Base-by-base conservation (phyloP, 2,329 filamentous ascomycete species). In the Pestalotiopsis sp. region DNA sequence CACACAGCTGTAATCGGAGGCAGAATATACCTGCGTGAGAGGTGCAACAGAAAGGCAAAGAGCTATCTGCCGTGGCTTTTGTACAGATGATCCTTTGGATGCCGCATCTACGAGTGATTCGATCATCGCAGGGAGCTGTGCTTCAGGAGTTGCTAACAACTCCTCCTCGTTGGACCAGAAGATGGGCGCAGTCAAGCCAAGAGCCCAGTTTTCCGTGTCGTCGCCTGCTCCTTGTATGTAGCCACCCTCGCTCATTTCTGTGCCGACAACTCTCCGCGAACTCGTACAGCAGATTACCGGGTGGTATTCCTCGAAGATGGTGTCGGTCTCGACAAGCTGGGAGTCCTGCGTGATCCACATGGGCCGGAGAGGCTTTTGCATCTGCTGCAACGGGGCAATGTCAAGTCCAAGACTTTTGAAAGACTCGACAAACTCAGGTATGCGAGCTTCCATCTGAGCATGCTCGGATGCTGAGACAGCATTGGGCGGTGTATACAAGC, bases 161-260 rank as follows among this genome's bases (percentile, higher is more conserved):
- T 76, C 52, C 0, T 87, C 82, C 57, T 82, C 83, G 73, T 97
- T 84, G 2, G 80, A 80, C 96, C 96, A 99, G 80, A 97, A 99
- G 0, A 95, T 71, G 0, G 83, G 78, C 0, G 95, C 89, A 0
- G 93, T 96, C 17, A 98, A 86, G 0, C 93, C 94, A 25, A 88
- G 83, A 1, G 94, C 92, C 96, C 96, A 99, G 73, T 93, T 93
- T 83, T 99, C 96, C 13, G 92, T 93, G 78, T 99, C 96, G 79
- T 99, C 96, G 2, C 92, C 96, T 0, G 95, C 95, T 64, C 96
- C 96, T 80, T 98, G 96, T 69, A 99, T 92, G 77, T 99, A 99
- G 5, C 90, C 91, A 3, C 87, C 88, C 70, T 92, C 90, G 36
- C 88, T 88, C 73, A 88, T 84, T 77, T 95, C 93, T 3, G 88